Evolutionary conservation across 176 grass and related monocot genomes (phyloP).

Genomic region (Aegilops tauschii): DNA sequence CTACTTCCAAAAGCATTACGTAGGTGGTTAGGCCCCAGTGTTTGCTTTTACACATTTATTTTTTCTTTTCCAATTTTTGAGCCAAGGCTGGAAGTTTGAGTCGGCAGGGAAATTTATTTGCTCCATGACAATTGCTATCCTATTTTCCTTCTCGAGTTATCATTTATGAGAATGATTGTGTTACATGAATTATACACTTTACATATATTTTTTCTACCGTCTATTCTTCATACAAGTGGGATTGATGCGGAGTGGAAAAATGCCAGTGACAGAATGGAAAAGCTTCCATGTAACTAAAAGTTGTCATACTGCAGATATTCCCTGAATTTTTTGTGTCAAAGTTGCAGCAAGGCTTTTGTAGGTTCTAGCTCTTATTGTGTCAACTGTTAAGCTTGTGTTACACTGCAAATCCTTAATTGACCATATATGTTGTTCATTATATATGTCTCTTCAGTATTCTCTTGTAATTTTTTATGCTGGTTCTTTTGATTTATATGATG

Average conservation of each 20-base stretch:
- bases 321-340: not conserved
- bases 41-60: conserved; percentile 17
- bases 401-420: not conserved
- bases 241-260: not conserved
- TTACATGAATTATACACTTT: not conserved
- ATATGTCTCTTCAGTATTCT: not conserved
- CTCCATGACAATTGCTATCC: not conserved
- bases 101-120: not conserved
- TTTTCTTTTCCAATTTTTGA: not conserved
- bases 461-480: not conserved
- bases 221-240: not conserved
- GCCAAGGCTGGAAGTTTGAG: not conserved
- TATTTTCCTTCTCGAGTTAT: not conserved
- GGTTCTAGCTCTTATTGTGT: not conserved
- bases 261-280: not conserved
- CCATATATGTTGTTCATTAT: not conserved
- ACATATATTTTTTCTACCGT: not conserved
- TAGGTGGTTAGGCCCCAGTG: not conserved
- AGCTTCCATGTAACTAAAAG: not conserved
- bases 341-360: conserved; percentile 1
- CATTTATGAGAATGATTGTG: conserved; percentile 2
- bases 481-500: not conserved
- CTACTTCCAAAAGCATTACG: not conserved
- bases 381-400: not conserved
- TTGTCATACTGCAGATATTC: not conserved